Conservation (phyloP, 73 alveolate species). For the Durusdinium trenchii region DNA sequence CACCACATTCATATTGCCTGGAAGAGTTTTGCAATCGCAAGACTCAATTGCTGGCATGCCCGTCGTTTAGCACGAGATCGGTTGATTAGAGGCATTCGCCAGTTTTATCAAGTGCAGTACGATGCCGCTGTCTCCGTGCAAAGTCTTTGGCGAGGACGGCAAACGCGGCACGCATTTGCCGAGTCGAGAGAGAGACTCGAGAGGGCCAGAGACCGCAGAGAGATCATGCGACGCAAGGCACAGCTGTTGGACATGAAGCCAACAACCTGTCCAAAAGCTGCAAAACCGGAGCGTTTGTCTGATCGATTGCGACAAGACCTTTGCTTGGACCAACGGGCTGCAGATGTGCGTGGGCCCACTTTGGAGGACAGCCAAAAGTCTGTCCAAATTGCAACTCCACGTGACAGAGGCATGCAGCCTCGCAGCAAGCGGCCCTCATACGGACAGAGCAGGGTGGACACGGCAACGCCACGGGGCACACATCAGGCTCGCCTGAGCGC, state of each 20-base stretch:
- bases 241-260: slow-evolving; percentile 67
- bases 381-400: slow-evolving; percentile 18
- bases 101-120: slow-evolving; percentile 37
- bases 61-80: background rate
- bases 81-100: background rate
- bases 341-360: no score
- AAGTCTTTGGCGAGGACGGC: slow-evolving; percentile 48
- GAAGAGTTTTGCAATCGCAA: slow-evolving; percentile 5
- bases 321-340: no score
- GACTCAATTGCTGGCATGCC: slow-evolving; percentile 19
- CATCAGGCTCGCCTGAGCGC: background rate
- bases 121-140: slow-evolving; percentile 79
- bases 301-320: background rate
- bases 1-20: background rate
- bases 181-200: slow-evolving; percentile 38
- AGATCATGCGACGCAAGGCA: slow-evolving; percentile 86
- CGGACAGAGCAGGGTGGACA: slow-evolving; percentile 20
- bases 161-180: slow-evolving; percentile 57
- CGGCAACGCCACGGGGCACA: background rate
- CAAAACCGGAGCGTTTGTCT: background rate
- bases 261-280: background rate
- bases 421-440: slow-evolving; percentile 92
- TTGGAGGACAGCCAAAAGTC: no score
- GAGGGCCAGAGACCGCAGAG: slow-evolving; percentile 84
- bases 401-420: slow-evolving; percentile 83